These are phyloP conservation scores for Mycena galericulata DNA, from an alignment of 768 basidiomycete species.

Conservation along the genomic window DNA sequence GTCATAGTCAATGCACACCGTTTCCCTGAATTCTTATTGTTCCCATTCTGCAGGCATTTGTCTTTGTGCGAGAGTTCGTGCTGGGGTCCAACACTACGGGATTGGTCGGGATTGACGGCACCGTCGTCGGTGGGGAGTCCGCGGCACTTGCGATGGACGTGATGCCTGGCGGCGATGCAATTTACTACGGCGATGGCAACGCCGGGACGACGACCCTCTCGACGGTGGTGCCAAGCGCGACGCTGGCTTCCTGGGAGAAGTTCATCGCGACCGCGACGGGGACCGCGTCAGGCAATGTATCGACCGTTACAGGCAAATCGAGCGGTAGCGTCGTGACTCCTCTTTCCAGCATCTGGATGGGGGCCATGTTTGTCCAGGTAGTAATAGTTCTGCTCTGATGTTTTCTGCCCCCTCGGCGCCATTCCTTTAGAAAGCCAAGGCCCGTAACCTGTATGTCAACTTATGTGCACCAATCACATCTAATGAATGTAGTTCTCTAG, in stretches of 20 bases:
- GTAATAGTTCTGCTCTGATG: too few relatives aligned
- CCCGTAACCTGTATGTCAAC: too few relatives aligned
- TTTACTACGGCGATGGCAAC: conserved; percentile 54
- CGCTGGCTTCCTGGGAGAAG: conserved; percentile 48
- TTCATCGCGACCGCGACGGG: conserved; percentile 44
- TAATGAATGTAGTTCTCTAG: too few relatives aligned
- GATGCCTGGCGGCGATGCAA: conserved; percentile 53
- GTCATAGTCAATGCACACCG: neutral
- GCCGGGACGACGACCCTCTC: conserved; percentile 48
- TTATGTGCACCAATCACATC: too few relatives aligned
- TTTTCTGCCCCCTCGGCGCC: too few relatives aligned
- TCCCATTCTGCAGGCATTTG: conserved; percentile 48
- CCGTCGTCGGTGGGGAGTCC: conserved; percentile 60
- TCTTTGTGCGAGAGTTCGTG: conserved; percentile 61
- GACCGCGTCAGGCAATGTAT: neutral
- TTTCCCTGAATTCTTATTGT: neutral
- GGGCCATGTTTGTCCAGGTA: too few relatives aligned
- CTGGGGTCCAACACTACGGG: conserved; percentile 62
- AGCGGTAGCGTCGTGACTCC: too few relatives aligned
- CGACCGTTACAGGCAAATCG: too few relatives aligned
- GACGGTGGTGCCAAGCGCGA: conserved; percentile 49
- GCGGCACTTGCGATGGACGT: conserved; percentile 49
- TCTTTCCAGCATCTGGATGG: too few relatives aligned
- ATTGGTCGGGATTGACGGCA: conserved; percentile 47
- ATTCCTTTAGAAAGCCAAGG: too few relatives aligned